These are phyloP conservation scores for Skeletonema grethae DNA, from an alignment of 108 stramenopile species.

Conservation along the genomic window DNA sequence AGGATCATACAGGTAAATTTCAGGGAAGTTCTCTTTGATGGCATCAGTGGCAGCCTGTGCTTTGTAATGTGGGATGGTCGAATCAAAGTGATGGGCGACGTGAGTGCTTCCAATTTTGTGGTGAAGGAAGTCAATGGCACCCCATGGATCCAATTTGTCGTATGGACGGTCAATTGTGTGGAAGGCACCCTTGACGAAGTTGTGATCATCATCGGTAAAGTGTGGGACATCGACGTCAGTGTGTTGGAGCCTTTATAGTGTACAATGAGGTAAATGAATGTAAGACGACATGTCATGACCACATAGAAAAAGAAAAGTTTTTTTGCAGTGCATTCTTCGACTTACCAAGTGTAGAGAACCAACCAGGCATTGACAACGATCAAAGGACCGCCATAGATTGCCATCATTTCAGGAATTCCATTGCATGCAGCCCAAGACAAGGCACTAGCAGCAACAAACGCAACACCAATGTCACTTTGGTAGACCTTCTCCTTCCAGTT, in stretches of 20 bases:
- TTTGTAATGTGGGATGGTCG: constrained; percentile 88
- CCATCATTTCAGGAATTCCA: constrained; percentile 82
- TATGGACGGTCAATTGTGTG: constrained; percentile 97
- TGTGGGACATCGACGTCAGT: constrained; percentile 97
- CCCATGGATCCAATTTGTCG: constrained; percentile 88
- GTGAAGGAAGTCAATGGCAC: constrained; percentile 91
- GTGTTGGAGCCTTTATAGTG: constrained; percentile 86
- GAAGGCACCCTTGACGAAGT: constrained; percentile 94
- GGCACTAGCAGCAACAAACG: constrained; percentile 68
- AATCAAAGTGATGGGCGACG: constrained; percentile 97
- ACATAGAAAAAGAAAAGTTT: background rate
- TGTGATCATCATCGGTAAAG: constrained; percentile 89
- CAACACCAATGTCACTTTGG: constrained; percentile 88
- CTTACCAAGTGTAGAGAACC: constrained; percentile 96
- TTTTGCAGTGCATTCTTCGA: background rate
- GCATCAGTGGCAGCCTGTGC: constrained; percentile 88
- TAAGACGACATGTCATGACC: background rate
- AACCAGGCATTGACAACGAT: constrained; percentile 95
- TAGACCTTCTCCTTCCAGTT: constrained; percentile 92
- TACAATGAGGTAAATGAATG: background rate
- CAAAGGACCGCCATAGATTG: constrained; percentile 91
- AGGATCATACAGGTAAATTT: constrained; percentile 83
- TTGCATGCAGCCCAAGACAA: constrained; percentile 67
- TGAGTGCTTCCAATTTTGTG: constrained; percentile 97
- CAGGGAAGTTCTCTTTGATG: constrained; percentile 83